These are phyloP conservation scores for Chlamydomonas incerta DNA, from an alignment of 139 green algal species.

Conservation along the genomic window DNA sequence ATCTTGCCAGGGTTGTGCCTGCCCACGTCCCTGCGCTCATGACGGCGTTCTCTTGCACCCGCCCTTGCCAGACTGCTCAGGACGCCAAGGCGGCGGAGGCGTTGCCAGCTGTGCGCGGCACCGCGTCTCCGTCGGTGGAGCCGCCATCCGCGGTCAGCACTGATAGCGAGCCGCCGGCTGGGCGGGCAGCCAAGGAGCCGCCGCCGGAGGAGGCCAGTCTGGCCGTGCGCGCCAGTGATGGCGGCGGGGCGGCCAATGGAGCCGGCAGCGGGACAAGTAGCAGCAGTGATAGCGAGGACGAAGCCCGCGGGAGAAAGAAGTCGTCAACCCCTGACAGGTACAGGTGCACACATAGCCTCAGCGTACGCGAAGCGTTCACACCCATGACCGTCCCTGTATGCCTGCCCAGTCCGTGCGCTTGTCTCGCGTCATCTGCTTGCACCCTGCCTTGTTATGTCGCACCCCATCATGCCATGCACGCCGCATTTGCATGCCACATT, in stretches of 20 bases:
- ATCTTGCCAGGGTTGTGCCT: too few species aligned
- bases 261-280: neutral
- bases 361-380: neutral
- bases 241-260: neutral
- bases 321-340: neutral
- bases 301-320: neutral
- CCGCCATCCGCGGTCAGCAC: conserved; percentile 23
- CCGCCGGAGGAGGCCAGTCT: conserved; percentile 14
- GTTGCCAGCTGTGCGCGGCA: neutral
- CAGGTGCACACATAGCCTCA: neutral
- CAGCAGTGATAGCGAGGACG: neutral
- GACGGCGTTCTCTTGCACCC: too few species aligned
- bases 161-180: neutral
- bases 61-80: neutral
- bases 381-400: neutral
- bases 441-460: neutral
- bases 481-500: too few species aligned
- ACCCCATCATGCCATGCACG: neutral
- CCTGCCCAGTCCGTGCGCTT: too few species aligned
- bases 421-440: too few species aligned
- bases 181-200: neutral
- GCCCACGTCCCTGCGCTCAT: too few species aligned
- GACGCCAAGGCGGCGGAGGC: neutral
- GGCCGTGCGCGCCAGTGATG: neutral
- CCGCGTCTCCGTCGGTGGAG: neutral